Base-by-base conservation (phyloP, 768 basidiomycete genomes). In the Suillus americanus region DNA sequence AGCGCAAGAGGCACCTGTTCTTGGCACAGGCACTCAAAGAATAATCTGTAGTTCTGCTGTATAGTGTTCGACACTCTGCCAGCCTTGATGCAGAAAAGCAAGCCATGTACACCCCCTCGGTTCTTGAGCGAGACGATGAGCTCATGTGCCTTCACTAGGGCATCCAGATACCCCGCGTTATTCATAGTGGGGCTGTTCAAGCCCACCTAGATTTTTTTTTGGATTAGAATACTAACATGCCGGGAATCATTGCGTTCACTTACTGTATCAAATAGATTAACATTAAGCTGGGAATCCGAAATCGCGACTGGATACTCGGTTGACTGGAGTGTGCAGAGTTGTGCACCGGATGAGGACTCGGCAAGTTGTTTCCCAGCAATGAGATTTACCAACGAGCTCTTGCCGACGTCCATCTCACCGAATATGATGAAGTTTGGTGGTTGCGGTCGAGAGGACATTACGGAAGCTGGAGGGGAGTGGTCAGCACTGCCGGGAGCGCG, bases 21-120 rank as follows among this genome's bases (percentile, higher is more conserved):
- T 20, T 43, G 43, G 20, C 43, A 43, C 8, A 43, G 20, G 43
- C 20, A 43, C 18, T 43, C 43, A 3, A 9, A 43, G 18, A 43
- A 43, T 43, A 43, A 43, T 20, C 18, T 43, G 43, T 43, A 20
- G 3, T 43, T 43, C 43, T 43, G 18, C 18, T 43, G 43, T 3
- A 66, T 71, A 30, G 65, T 71, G 7, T 41, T 54, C 9, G 69
- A 79, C 61, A 76, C 71, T 67, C 76, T 71, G 35, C 73, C 71
- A 48, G 56, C 63, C 64, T 62, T 75, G 65, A n/a, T 77, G 67
- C 76, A 76, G 54, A 77, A 74, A 38, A 82, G 65, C 25, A 83
- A 76, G 33, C 82, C 75, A 66, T 73, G 77, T 45, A 82, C 67
- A 8, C 82, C 81, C 33, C 71, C 77, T 3, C 66, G 66, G 33